Percentiles rank a stretch among this genome's conserved stretches.
These are phyloP conservation scores for Nakaseomyces nivariensis DNA, from an alignment of 1,139 yeast genomes.

Conservation along the genomic window DNA sequence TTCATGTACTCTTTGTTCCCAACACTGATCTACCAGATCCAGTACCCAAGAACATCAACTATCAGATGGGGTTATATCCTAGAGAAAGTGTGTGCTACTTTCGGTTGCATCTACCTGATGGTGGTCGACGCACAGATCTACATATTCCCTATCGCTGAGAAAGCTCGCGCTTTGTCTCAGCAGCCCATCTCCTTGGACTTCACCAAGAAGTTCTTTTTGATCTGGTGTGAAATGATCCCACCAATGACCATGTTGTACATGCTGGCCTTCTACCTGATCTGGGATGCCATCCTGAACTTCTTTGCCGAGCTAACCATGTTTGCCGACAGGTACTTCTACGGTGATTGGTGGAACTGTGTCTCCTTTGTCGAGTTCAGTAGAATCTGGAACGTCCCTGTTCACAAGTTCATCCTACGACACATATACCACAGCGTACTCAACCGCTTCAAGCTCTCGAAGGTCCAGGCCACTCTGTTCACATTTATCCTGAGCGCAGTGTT, in stretches of 20 bases:
- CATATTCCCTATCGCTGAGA: conserved; percentile 59
- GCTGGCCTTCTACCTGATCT: conserved; percentile 69
- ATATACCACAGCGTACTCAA: conserved; percentile 82
- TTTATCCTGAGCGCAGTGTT: conserved; percentile 69
- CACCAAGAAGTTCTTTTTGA: conserved; percentile 41
- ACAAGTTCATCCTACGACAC: conserved; percentile 72
- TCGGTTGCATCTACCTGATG: conserved; percentile 75
- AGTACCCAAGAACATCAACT: conserved; percentile 58
- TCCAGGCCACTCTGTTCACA: conserved; percentile 62
- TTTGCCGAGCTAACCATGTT: conserved; percentile 73
- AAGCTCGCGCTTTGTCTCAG: conserved; percentile 35
- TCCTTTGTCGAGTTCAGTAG: conserved; percentile 88
- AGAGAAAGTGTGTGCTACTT: conserved; percentile 59
- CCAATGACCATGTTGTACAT: conserved; percentile 61
- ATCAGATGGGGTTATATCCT: conserved; percentile 58
- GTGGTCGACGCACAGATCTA: conserved; percentile 63
- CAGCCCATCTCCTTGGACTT: conserved; percentile 41
- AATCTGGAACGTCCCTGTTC: conserved; percentile 88
- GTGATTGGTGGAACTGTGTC: conserved; percentile 90
- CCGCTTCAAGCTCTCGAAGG: conserved; percentile 51
- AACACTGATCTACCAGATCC: conserved; percentile 63
- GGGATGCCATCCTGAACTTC: conserved; percentile 85
- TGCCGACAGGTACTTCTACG: conserved; percentile 83
- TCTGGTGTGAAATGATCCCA: conserved; percentile 66
- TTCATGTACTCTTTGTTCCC: conserved; percentile 76